phyloP scores from a whole-genome alignment of 208 protist species.

The Angomonas deanei region DNA sequence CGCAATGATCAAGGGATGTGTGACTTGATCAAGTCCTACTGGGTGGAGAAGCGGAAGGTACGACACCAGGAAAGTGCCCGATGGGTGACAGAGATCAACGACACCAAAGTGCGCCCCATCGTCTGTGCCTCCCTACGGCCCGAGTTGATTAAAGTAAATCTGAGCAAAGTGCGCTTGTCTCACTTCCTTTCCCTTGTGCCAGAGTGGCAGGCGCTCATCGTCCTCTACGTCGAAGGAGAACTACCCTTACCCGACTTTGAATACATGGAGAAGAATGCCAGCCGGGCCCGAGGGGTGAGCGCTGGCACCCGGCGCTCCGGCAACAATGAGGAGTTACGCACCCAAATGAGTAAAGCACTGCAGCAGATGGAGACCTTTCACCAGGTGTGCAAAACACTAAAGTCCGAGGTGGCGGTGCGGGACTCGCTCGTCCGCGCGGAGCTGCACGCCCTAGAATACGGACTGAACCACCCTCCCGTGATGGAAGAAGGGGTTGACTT shows the following conservation, averaged over 20 bases:
- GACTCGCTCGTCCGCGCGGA: constrained; percentile 35
- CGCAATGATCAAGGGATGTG: constrained; percentile 23
- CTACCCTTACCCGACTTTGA: constrained; percentile 70
- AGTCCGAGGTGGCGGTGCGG: constrained; percentile 23
- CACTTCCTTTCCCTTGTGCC: constrained; percentile 71
- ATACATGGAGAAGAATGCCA: constrained; percentile 49
- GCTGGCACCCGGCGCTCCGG: constrained; percentile 47
- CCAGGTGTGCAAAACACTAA: constrained; percentile 21
- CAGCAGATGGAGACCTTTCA: constrained; percentile 36
- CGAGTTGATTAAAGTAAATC: constrained; percentile 61
- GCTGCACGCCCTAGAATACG: constrained; percentile 24
- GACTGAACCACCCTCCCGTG: too few relatives aligned
- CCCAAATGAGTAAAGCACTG: constrained; percentile 31
- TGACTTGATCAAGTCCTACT: constrained; percentile 47
- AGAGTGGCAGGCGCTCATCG: constrained; percentile 72
- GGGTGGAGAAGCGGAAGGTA: constrained; percentile 35
- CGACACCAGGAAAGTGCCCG: constrained; percentile 21
- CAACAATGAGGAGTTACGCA: constrained; percentile 44
- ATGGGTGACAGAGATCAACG: constrained; percentile 24
- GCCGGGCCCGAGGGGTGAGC: neutral
- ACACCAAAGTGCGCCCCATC: constrained; percentile 47
- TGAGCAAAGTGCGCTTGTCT: constrained; percentile 52
- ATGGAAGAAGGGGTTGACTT: neutral
- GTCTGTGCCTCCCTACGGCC: constrained; percentile 48
- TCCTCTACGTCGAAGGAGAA: constrained; percentile 52